A percentile compares a stretch with the other conserved stretches of the same genome.
These are phyloP conservation scores for Phanerochaete sordida DNA, from an alignment of 768 basidiomycete genomes.

Conservation along the genomic window DNA sequence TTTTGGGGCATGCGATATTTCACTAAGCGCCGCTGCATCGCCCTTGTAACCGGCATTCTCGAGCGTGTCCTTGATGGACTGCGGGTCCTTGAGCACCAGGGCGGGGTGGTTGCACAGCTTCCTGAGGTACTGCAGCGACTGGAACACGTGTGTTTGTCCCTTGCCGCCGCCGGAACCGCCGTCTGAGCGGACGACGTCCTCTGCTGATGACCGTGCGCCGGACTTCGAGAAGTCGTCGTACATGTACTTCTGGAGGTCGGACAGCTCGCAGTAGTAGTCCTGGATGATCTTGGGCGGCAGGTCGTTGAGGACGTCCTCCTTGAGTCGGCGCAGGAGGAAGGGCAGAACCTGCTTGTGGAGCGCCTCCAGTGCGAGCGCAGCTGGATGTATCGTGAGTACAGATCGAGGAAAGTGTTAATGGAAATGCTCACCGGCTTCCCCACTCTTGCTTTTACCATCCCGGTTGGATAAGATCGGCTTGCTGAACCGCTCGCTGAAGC, in stretches of 20 bases:
- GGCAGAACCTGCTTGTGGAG: slow-evolving; percentile 99
- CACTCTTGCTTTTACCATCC: slow-evolving; percentile 91
- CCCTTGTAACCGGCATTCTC: slow-evolving; percentile 47
- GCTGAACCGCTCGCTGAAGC: slow-evolving; percentile 93
- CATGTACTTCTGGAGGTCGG: slow-evolving; percentile 87
- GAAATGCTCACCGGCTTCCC: slow-evolving; percentile 80
- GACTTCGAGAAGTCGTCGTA: slow-evolving; percentile 94
- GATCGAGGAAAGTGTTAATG: background rate
- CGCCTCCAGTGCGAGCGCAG: slow-evolving; percentile 90
- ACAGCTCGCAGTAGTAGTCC: slow-evolving; percentile 98
- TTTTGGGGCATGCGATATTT: slow-evolving; percentile 93
- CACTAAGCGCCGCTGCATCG: slow-evolving; percentile 46
- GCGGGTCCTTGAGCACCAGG: slow-evolving; percentile 76
- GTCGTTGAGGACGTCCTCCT: slow-evolving; percentile 95
- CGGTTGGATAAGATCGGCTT: slow-evolving; percentile 94
- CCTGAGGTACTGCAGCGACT: slow-evolving; percentile 92
- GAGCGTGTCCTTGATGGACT: slow-evolving; percentile 56
- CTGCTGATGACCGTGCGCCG: slow-evolving; percentile 58
- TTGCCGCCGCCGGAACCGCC: slow-evolving; percentile 28
- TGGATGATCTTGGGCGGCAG: slow-evolving; percentile 99
- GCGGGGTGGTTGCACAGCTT: slow-evolving; percentile 98
- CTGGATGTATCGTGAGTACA: slow-evolving; percentile 36
- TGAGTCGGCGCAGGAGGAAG: slow-evolving; percentile 91
- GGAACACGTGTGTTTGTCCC: slow-evolving; percentile 88
- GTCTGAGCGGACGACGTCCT: slow-evolving; percentile 55